Evolutionary conservation across 2,329 filamentous ascomycete genomes (phyloP).

Genomic region (Blastomyces silverae): DNA sequence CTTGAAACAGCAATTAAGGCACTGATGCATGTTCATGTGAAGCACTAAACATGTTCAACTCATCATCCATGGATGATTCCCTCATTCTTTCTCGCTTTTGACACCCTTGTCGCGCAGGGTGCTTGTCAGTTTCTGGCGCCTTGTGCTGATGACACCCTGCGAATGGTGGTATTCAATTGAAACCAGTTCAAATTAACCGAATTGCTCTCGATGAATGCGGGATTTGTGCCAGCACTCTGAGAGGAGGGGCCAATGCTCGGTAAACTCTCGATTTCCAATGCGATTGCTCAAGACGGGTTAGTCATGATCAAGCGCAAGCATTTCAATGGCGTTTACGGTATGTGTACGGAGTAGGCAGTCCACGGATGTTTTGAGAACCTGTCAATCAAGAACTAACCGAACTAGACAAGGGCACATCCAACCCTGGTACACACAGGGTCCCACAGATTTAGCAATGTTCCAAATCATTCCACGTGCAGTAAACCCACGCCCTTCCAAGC

Average conservation of each 20-base stretch:
- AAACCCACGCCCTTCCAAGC: not conserved
- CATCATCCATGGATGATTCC: not conserved
- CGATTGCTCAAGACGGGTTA: not conserved
- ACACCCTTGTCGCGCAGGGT: not conserved
- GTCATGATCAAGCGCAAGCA: not conserved
- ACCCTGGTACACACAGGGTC: not conserved
- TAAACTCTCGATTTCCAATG: not conserved
- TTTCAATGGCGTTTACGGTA: not conserved
- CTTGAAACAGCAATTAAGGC: slow-evolving; percentile 6
- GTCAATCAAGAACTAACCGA: not conserved
- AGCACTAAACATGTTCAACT: not conserved
- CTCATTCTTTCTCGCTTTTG: not conserved
- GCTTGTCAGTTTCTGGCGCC: not conserved
- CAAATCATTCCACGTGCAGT: slow-evolving; percentile 10
- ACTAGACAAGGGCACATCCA: not conserved
- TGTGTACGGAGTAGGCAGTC: no score
- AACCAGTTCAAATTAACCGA: not conserved
- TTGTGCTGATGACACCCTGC: not conserved
- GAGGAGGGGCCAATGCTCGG: not conserved
- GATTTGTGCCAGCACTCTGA: not conserved
- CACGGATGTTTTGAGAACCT: not conserved
- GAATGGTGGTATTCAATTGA: not conserved
- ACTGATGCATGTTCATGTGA: not conserved
- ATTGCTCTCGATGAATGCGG: not conserved
- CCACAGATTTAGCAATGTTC: slow-evolving; percentile 1